Evolutionary conservation across 805 yeast genomes (phyloP), one percentile per base, ranked within the genome.

Genomic region (Yamadazyma laniorum): DNA sequence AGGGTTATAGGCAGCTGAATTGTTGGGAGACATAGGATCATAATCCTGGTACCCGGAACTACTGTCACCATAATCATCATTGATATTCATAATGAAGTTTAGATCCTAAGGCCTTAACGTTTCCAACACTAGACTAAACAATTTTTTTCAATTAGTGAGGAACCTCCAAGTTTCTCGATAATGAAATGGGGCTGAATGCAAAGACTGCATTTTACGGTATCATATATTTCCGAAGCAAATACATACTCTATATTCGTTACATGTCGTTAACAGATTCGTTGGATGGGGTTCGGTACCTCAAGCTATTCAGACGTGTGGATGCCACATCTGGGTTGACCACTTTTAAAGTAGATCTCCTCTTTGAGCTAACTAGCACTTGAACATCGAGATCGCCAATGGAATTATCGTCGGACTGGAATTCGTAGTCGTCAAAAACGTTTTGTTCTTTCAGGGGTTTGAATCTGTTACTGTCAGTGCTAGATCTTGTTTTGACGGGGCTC

Each of bases 321-420:
- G 15, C n/a, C 5, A 42, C 26, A 37, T 57, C 62, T n/a, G 90
- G 90, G 50, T 83, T 83, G 32, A 77, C 70, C 25, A 83, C 77
- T 25, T 83, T 57, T 30, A 83, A 61, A 37, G 72, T 71, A 1
- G 82, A 71, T 41, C 85, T 63, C 47, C 88, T 63, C 51, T 75
- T 77, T 12, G 85, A 77, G 43, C 84, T 75, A 6, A 83, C 88
- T 43, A 83, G 58, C 6, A 83, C 83, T 56, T 83, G 90, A 2
- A 81, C 90, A 45, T 83, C 89, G 18, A 46, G 16, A 29, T 45
- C 37, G 12, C 37, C 47, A 11, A 45, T 25, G 4, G 40, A 36
- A 9, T 30, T 37, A 21, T 38, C 39, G 9, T 42, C 40, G 18
- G 39, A 38, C 13, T 34, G 28, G 15, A 32, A 43, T 14, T 42